Conservation (phyloP, 2,329 filamentous ascomycete genomes). For the Fusarium pseudonygamai region DNA sequence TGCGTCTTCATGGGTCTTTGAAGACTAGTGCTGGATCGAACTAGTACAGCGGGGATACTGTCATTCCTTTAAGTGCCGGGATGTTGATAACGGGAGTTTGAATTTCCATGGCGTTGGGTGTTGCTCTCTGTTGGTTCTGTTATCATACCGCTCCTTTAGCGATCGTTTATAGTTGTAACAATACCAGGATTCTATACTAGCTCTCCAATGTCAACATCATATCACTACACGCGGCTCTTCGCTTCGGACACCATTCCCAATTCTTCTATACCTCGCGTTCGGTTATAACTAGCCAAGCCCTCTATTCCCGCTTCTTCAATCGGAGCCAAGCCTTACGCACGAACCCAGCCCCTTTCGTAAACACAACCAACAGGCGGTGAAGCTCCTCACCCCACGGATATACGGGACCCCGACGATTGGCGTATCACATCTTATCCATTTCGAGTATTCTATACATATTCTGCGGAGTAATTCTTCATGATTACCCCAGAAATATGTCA, state of each 20-base stretch:
- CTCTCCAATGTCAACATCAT: background rate
- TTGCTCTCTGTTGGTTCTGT: background rate
- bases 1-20: background rate
- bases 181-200: background rate
- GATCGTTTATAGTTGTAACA: background rate
- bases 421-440: background rate
- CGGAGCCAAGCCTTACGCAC: background rate
- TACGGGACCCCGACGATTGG: background rate
- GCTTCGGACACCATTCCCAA: background rate
- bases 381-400: background rate
- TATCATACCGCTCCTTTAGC: background rate
- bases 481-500: background rate
- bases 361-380: background rate
- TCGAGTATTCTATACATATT: background rate
- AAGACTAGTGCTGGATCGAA: background rate
- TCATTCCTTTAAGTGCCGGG: background rate
- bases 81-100: background rate
- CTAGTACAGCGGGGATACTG: background rate
- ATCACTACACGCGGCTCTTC: background rate
- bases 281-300: background rate
- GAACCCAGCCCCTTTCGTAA: background rate
- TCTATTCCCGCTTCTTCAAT: background rate
- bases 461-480: background rate
- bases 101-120: background rate
- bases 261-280: background rate